Percentiles rank a stretch among this genome's conserved stretches.
Evolutionary conservation across 2,329 filamentous ascomycete species (phyloP).

Genomic region (Rasamsonia emersonii): DNA sequence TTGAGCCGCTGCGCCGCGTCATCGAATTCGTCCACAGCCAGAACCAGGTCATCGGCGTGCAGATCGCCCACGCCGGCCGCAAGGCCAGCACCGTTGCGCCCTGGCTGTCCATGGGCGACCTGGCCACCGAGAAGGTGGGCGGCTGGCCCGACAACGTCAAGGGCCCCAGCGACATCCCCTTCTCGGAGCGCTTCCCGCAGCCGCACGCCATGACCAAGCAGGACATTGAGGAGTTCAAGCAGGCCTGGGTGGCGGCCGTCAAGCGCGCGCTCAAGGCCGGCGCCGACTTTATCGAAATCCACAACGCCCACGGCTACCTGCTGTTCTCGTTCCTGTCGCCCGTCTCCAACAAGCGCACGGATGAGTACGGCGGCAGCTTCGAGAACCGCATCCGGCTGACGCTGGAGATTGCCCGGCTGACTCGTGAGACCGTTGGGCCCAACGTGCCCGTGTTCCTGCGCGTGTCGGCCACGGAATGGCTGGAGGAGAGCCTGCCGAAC

Average conservation of each 20-base stretch:
- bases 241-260: constrained; percentile 51
- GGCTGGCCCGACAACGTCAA: constrained; percentile 49
- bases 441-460: constrained; percentile 65
- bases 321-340: constrained; percentile 63
- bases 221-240: constrained; percentile 60
- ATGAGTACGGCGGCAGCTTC: constrained; percentile 44
- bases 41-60: constrained; percentile 66
- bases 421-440: constrained; percentile 55
- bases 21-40: constrained; percentile 75
- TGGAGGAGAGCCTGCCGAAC: constrained; percentile 50
- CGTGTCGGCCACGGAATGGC: constrained; percentile 68
- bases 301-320: constrained; percentile 72
- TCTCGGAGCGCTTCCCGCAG: constrained; percentile 49
- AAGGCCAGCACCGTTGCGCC: constrained; percentile 53
- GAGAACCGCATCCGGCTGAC: constrained; percentile 60
- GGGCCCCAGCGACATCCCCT: constrained; percentile 54
- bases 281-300: constrained; percentile 71
- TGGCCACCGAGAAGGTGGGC: constrained; percentile 42
- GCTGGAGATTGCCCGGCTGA: constrained; percentile 57
- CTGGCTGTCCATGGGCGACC: constrained; percentile 25
- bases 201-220: constrained; percentile 60
- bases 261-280: constrained; percentile 58
- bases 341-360: constrained; percentile 58
- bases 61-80: constrained; percentile 70
- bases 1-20: constrained; percentile 57